Percentiles rank a stretch among this genome's conserved stretches.
Conservation (phyloP, 2,329 filamentous ascomycete genomes). For the Dendryphion nanum region DNA sequence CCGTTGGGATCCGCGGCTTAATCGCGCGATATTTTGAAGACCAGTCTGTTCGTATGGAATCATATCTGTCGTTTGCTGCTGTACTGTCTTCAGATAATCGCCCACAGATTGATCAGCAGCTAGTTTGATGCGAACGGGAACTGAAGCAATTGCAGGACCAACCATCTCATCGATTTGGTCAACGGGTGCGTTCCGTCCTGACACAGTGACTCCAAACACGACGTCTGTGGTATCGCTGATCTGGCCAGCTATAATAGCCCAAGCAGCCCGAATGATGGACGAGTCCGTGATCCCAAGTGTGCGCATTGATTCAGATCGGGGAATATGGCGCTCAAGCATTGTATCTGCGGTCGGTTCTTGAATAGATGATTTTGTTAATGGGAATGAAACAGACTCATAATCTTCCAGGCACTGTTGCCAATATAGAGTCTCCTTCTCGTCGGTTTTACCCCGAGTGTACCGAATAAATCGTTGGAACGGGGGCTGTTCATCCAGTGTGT, state of each 20-base stretch:
- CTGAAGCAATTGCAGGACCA: background rate
- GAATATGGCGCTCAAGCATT: background rate
- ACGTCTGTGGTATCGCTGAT: background rate
- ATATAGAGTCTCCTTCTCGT: background rate
- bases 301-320: no score
- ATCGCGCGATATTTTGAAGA: slow-evolving; percentile 52
- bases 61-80: slow-evolving; percentile 51
- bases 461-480: background rate
- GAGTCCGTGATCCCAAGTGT: background rate
- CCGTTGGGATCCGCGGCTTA: slow-evolving; percentile 8
- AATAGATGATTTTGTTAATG: background rate
- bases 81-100: slow-evolving; percentile 53
- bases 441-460: background rate
- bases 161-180: background rate
- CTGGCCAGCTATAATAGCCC: background rate
- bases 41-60: slow-evolving; percentile 62
- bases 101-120: background rate
- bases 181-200: background rate
- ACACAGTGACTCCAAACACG: background rate
- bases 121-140: background rate
- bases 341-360: no score
- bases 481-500: background rate
- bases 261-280: background rate
- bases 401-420: background rate
- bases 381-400: slow-evolving; percentile 1